Conservation (phyloP, 768 basidiomycete species). For the Trametes sanguinea region DNA sequence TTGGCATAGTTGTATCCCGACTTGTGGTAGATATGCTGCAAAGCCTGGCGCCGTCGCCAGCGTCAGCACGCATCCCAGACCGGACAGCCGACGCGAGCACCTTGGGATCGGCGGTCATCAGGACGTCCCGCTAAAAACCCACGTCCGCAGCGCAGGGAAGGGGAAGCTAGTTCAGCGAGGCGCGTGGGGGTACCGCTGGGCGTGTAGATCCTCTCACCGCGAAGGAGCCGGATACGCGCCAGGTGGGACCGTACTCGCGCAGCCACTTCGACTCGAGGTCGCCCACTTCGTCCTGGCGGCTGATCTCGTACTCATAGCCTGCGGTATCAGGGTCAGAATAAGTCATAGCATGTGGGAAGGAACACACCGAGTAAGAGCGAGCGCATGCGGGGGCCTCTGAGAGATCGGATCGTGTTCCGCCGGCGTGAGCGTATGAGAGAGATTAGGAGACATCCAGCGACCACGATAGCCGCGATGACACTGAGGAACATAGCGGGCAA, state of each 20-base stretch:
- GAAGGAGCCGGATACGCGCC: slow-evolving; percentile 18
- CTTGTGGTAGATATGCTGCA: slow-evolving; percentile 31
- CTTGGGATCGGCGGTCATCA: slow-evolving; percentile 20
- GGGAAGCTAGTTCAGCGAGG: background rate
- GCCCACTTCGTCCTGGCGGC: slow-evolving; percentile 20
- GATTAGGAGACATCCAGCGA: background rate
- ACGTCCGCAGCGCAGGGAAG: background rate
- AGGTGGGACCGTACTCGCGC: slow-evolving; percentile 22
- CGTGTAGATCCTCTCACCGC: slow-evolving; percentile 18
- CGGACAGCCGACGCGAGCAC: background rate
- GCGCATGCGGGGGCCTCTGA: background rate
- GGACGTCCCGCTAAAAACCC: background rate
- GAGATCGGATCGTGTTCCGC: background rate
- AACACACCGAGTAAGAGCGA: background rate
- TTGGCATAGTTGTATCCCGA: slow-evolving; percentile 30
- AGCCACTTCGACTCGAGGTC: slow-evolving; percentile 24
- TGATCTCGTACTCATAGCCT: slow-evolving; percentile 14
- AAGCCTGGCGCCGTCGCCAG: slow-evolving; percentile 12
- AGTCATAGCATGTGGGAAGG: too few relatives aligned
- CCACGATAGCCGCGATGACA: too few relatives aligned
- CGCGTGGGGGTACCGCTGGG: too few relatives aligned
- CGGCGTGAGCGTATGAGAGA: background rate
- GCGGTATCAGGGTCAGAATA: too few relatives aligned
- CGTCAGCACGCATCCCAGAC: too few relatives aligned
- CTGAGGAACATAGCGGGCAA: too few relatives aligned